These are phyloP conservation scores for Podospora appendiculata DNA, from an alignment of 495 filamentous ascomycete species.

Conservation along the genomic window DNA sequence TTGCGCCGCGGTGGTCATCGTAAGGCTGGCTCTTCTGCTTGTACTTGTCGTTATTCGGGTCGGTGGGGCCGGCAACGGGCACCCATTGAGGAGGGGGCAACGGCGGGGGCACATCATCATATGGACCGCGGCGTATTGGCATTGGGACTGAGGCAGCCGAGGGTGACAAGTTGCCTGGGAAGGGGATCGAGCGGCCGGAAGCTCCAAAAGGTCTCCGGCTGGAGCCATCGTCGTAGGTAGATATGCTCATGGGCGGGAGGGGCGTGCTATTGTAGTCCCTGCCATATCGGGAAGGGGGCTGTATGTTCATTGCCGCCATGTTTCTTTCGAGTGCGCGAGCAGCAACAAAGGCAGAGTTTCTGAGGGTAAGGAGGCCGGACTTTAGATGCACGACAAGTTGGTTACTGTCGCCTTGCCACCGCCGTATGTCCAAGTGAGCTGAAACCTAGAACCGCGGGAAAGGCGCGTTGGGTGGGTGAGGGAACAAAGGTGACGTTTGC, in stretches of 20 bases:
- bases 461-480: too few relatives aligned
- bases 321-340: too few relatives aligned
- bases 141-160: constrained; percentile 26
- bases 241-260: constrained; percentile 19
- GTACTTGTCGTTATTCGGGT: constrained; percentile 17
- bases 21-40: constrained; percentile 17
- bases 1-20: constrained; percentile 10
- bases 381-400: too few relatives aligned
- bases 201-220: constrained; percentile 9
- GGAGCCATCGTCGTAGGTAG: constrained; percentile 14
- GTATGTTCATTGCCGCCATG: constrained; percentile 23
- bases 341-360: too few relatives aligned
- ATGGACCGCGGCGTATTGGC: constrained; percentile 22
- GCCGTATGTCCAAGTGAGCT: too few relatives aligned
- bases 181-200: constrained; percentile 9
- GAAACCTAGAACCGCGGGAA: too few relatives aligned
- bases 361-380: too few relatives aligned
- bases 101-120: constrained; percentile 34
- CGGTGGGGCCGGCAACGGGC: constrained; percentile 29
- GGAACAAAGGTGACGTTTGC: too few relatives aligned
- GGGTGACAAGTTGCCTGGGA: constrained; percentile 20
- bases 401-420: too few relatives aligned
- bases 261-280: constrained; percentile 12
- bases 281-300: constrained; percentile 13
- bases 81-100: constrained; percentile 39